Base-by-base conservation (phyloP, 768 basidiomycete genomes). In the Suillus ampliporus region DNA sequence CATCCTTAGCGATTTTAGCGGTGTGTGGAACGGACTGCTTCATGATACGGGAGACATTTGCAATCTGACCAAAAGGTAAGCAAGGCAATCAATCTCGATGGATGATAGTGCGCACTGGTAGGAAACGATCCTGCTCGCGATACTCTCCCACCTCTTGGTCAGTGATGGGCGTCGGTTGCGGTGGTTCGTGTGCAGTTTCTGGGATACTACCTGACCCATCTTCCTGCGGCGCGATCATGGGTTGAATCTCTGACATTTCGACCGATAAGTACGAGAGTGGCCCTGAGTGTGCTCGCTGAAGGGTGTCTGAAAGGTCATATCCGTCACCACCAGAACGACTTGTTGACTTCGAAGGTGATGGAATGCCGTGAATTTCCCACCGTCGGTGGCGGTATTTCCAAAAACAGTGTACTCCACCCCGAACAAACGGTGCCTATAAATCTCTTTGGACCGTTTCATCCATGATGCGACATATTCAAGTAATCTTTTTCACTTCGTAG, bases 41-140 rank as follows among this genome's bases (percentile, higher is more conserved):
- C 96, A 98, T 99, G 72, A 99, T 96, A 23, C 97, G 86, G 17
- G 95, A 89, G n/a, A 98, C 95, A 73, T 99, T 99, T 57, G 96
- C 96, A 69, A 99, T 99, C 95, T 96, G 68, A 19, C 48, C 35
- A 46, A 31, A 21, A 37, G 35, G 37, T 54, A 23, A 54, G 5
- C 15, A 26, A 54, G 53, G 14, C 8, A 37, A 37, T 40, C 57
- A 52, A 59, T 37, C 21, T 31, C 46, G 31, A 57, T 38, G 35
- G 35, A 57, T 23, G 23, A 79, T 26, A 54, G 15, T 54, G 21
- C 87, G 68, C 71, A 97, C 95, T 19, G 95, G 95, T n/a, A 97
- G 84, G 77, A 92, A 97, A 21, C 95, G 87, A 78, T 97, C 95
- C 74, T 97, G 95, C 76, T 97, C 95, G 69, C 92, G 85, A 76